phyloP scores from a whole-genome alignment of 83 land plant species.

The Thuja plicata region DNA sequence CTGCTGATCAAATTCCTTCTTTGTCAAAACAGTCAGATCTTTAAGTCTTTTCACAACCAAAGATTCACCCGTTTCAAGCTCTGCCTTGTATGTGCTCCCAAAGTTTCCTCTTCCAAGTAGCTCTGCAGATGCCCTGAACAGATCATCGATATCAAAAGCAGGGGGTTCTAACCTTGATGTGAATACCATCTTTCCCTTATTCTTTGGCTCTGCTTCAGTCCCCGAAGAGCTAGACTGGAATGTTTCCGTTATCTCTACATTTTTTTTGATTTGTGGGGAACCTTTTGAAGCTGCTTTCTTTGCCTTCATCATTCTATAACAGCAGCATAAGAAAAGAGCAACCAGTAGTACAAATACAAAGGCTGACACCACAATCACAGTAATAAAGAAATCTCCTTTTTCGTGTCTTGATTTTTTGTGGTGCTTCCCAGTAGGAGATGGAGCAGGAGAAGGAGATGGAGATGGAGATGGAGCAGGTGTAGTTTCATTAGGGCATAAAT shows the following conservation, averaged over 20 bases:
- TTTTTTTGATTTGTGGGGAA: neutral
- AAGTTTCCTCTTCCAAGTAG: constrained; percentile 44
- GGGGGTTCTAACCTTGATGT: neutral
- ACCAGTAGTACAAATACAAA: constrained; percentile 11
- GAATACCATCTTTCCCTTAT: constrained; percentile 25
- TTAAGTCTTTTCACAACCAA: constrained; percentile 55
- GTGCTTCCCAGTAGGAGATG: too few relatives aligned
- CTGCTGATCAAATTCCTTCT: constrained; percentile 43
- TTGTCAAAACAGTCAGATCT: constrained; percentile 23
- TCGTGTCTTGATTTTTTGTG: neutral
- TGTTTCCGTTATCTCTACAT: constrained; percentile 2
- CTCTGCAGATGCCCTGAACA: constrained; percentile 51
- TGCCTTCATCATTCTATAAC: neutral
- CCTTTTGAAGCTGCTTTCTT: neutral
- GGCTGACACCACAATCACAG: constrained; percentile 16
- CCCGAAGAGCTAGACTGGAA: neutral
- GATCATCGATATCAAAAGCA: constrained; percentile 43
- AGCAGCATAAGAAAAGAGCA: constrained; percentile 12
- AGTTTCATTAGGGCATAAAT: neutral
- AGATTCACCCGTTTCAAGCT: constrained; percentile 36
- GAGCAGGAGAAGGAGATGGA: neutral
- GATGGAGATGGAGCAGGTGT: constrained; percentile 9
- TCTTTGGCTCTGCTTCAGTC: constrained; percentile 19
- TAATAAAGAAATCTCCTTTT: neutral
- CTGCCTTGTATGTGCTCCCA: constrained; percentile 45